These are phyloP conservation scores for Nelumbo lutea DNA, from an alignment of 164 flowering plant species.

Conservation along the genomic window DNA sequence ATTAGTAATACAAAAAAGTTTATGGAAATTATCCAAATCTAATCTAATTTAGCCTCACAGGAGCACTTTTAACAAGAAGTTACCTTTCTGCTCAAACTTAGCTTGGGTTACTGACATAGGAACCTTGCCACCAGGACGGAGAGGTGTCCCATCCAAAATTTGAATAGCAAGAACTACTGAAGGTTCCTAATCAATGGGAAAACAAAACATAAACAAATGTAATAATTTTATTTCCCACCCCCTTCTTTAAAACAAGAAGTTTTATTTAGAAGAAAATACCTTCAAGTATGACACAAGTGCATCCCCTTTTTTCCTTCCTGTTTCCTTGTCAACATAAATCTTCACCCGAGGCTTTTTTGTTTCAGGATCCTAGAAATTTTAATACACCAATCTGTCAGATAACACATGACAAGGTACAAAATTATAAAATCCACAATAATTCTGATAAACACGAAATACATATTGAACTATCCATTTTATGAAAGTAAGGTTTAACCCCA, in stretches of 20 bases:
- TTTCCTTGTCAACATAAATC: constrained; percentile 81
- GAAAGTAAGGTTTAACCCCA: too few relatives aligned
- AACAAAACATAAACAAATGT: constrained; percentile 1
- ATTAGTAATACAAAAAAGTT: not conserved
- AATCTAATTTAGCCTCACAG: not conserved
- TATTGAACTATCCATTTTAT: not conserved
- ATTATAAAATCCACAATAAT: not conserved
- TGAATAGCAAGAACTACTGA: constrained; percentile 82
- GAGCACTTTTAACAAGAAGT: not conserved
- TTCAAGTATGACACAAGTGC: constrained; percentile 86
- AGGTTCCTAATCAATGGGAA: constrained; percentile 58
- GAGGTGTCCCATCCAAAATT: constrained; percentile 81
- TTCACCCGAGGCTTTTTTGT: constrained; percentile 88
- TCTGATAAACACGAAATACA: not conserved
- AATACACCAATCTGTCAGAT: constrained; percentile 5
- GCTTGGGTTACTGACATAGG: constrained; percentile 82
- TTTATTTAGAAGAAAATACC: constrained; percentile 34
- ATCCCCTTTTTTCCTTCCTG: constrained; percentile 89
- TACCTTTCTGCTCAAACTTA: constrained; percentile 98
- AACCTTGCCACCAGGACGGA: constrained; percentile 69
- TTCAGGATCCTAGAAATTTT: constrained; percentile 71
- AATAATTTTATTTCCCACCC: not conserved
- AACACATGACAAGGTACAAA: not conserved
- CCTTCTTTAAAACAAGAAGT: not conserved
- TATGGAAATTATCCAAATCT: not conserved